Evolutionary conservation across 768 basidiomycete species (phyloP).

Genomic region (Mycena chlorophos): DNA sequence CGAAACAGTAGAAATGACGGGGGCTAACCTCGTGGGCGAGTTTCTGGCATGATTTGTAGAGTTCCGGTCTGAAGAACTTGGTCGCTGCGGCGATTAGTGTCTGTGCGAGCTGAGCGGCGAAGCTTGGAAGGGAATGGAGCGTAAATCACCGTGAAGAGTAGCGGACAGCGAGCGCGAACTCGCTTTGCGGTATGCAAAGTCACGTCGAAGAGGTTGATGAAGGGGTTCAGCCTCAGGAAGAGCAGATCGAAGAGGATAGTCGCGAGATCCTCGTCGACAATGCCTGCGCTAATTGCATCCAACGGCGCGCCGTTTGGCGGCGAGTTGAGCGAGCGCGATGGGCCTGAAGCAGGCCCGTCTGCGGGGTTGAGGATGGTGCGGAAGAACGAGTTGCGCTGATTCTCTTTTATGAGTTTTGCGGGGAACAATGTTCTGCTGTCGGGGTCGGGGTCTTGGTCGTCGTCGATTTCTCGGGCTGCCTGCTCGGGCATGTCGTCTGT

Average conservation of each 20-base stretch:
- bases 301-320: constrained; percentile 41
- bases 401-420: constrained; percentile 73
- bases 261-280: constrained; percentile 70
- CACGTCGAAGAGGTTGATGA: constrained; percentile 88
- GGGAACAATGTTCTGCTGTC: constrained; percentile 69
- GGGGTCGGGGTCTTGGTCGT: constrained; percentile 64
- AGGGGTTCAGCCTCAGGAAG: constrained; percentile 76
- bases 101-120: background rate
- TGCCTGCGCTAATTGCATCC: constrained; percentile 73
- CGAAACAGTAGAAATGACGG: background rate
- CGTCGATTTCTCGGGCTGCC: constrained; percentile 46
- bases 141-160: constrained; percentile 63
- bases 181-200: constrained; percentile 78
- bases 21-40: constrained; percentile 56
- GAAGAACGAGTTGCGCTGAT: constrained; percentile 75
- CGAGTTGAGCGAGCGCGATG: constrained; percentile 40
- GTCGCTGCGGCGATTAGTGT: constrained; percentile 80
- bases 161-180: constrained; percentile 75
- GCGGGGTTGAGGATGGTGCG: constrained; percentile 79
- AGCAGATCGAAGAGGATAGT: constrained; percentile 74
- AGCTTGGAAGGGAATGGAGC: background rate
- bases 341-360: constrained; percentile 38
- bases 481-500: constrained; percentile 26
- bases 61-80: constrained; percentile 76
- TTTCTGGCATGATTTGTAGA: constrained; percentile 67